Base-by-base conservation (phyloP, 495 filamentous ascomycete genomes). In the Recurvomyces mirabilis region DNA sequence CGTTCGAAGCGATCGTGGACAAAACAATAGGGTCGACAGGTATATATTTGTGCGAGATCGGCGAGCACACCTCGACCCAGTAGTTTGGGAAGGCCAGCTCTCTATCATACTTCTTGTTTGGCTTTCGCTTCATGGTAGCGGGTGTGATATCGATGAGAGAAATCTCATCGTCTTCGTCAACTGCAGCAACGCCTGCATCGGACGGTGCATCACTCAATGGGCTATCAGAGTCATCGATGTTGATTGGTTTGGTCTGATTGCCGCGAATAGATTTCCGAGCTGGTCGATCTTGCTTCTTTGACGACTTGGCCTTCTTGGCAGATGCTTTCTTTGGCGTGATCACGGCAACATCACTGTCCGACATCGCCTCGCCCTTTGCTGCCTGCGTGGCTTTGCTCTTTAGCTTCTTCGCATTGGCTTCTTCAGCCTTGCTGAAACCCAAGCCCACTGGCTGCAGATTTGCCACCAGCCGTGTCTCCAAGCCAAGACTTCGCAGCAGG, bases 391-490 rank as follows among this genome's bases (percentile, higher is more conserved):
- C 11, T 23, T 47, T 49, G 31, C 59, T 58, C 54, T 70, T 57
- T 20, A 49, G 10, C 50, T 53, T 64, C 49, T 45, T 58, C 47
- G 38, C 49, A 44, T 49, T 49, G 1, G 73, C 74, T 55, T 87
- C 81, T 61, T 98, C 91, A 14, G 70, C 65, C 56, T 88, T 89
- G 38, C 79, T 88, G 77, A 85, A 95, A 1, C 87, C 87, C 60
- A 94, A 94, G 1, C 93, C 91, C 0, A 86, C 59, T 13, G 91
- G 81, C 49, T 96, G 91, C 10, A 99, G 62, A 60, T 74, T 94
- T 12, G 79, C 78, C 9, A 95, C 78, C 53, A 96, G 65, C 30
- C 87, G 70, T 15, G 82, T 75, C 47, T 94, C 85, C 11, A 94
- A 65, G 0, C 80, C 82, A 14, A 99, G 55, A 3, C 78, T 88